Base-by-base conservation (phyloP, 306 rosid species). In the Vigna nakashimae region DNA sequence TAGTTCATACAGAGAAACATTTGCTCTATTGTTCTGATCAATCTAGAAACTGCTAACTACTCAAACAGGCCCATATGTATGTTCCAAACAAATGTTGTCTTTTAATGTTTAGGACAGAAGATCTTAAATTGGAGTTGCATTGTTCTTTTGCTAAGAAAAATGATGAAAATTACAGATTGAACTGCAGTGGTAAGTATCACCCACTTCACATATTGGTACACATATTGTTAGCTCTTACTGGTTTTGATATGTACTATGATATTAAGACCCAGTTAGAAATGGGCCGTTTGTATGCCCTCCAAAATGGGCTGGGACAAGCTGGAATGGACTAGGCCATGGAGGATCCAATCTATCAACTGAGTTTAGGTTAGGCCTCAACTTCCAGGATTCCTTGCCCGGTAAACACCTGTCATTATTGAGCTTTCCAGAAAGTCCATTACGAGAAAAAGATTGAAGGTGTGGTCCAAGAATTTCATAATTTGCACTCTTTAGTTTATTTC, bases 321-420 rank as follows among this genome's bases (percentile, higher is more conserved):
- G 59, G 62, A 58, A 38, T 69, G 76, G 67, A 42, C 73, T 50
- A 57, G 73, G 66, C 78, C 78, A 26, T 55, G 48, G 58, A 5
- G 28, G 12, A 72, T 7, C 72, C 57, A 50, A 58, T 49, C 62
- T 11, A 10, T 17, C 20, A 68, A 13, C 5, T 42, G 58, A 68
- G 2, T 43, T 43, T 2, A 22, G 43, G 16, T 67, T 28, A 40
- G 45, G 45, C 9, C 45, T 40, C 45, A 7, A 40, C 11, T 40
- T 40, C 22, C 22, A 20, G 22, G 22, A 20, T 1, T 20, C 22
- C 22, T 20, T 0, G 1, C 22, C 22, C 22, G 22, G 22, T 20
- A 20, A 20, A 20, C 22, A 34, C 38, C 42, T 7, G 0, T 38
- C 42, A 38, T 38, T 34, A 7, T 0, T 20, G 22, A 20, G 42